Evolutionary conservation across 768 basidiomycete species (phyloP), one percentile per base, ranked within the genome.

Genomic region (Fomitopsis serialis): DNA sequence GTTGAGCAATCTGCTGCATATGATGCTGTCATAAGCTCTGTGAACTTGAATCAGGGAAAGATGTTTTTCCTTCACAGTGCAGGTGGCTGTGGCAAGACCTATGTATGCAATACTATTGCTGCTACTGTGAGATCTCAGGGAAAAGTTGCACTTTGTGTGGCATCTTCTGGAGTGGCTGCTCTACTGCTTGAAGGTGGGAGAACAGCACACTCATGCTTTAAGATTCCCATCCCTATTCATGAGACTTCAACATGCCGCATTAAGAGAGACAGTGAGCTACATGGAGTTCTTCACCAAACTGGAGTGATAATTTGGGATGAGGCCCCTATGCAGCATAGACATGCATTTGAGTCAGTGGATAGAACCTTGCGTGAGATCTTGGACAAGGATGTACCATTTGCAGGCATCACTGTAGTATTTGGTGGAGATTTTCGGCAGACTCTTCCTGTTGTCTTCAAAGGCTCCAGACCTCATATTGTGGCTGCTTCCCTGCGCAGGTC

Each of bases 81-180:
- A 32, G 77, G 72, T 17, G 77, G 77, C 0, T 68, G 68, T 27
- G 77, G 78, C 5, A 79, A 78, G 54, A 78, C 78, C 0, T 78
- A 64, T 64, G 59, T 76, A 0, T 78, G 72, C 53, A 72, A 72
- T 27, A 69, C 73, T 0, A 29, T 71, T 42, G 66, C 69, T 56
- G 36, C 62, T 35, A 37, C 57, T 12, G 21, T 77, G 1, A 56
- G 65, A 12, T 54, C 56, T 8, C 42, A 62, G 12, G 65, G 66
- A 0, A 23, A 58, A 23, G 68, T 78, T 61, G 66, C 74, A 1
- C 65, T 81, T 2, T 78, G 73, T 72, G 74, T 76, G 13, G 74
- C 77, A 12, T 80, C 78, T 1, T 78, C 77, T 35, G 77, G 78
- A 0, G 74, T 80, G 50, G 74, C 78, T 8, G 65, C 78, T 1